These are phyloP conservation scores for Metschnikowia drakensbergensis DNA, from an alignment of 805 yeast species.

Conservation along the genomic window DNA sequence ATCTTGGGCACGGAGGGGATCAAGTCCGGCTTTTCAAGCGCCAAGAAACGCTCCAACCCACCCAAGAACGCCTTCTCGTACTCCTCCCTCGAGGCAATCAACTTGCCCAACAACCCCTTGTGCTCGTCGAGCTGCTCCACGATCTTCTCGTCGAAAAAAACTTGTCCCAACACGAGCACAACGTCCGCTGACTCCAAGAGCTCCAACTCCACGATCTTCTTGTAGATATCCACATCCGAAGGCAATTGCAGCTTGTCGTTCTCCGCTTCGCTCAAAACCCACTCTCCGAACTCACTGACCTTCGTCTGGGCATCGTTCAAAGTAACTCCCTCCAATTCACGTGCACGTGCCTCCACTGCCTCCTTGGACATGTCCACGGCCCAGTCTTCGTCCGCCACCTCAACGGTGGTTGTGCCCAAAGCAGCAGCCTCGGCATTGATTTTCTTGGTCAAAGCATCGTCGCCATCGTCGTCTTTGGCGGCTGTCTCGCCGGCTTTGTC, in stretches of 20 bases:
- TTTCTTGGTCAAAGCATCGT: slow-evolving; percentile 71
- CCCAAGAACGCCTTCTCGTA: slow-evolving; percentile 90
- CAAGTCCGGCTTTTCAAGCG: slow-evolving; percentile 68
- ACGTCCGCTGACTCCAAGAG: slow-evolving; percentile 70
- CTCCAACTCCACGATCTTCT: slow-evolving; percentile 77
- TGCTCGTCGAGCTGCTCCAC: slow-evolving; percentile 70
- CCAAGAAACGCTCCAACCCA: slow-evolving; percentile 91
- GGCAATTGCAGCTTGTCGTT: slow-evolving; percentile 62
- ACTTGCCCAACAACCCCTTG: slow-evolving; percentile 76
- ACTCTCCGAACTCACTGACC: slow-evolving; percentile 81
- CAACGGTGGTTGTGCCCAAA: slow-evolving; percentile 48
- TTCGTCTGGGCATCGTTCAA: slow-evolving; percentile 46
- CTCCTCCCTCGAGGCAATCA: slow-evolving; percentile 55
- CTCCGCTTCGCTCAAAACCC: slow-evolving; percentile 59
- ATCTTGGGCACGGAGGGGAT: slow-evolving; percentile 76
- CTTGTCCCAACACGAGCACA: slow-evolving; percentile 89
- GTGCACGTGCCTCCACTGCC: slow-evolving; percentile 89
- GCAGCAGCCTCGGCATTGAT: slow-evolving; percentile 82
- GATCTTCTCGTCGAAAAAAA: slow-evolving; percentile 75
- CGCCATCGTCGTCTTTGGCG: slow-evolving; percentile 53
- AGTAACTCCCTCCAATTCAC: slow-evolving; percentile 69
- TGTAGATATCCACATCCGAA: slow-evolving; percentile 85
- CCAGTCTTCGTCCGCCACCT: slow-evolving; percentile 90
- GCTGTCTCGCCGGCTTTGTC: slow-evolving; percentile 34
- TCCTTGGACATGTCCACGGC: slow-evolving; percentile 96